These are phyloP conservation scores for Panicum hallii DNA, from an alignment of 202 grass and related monocot species.

Conservation along the genomic window DNA sequence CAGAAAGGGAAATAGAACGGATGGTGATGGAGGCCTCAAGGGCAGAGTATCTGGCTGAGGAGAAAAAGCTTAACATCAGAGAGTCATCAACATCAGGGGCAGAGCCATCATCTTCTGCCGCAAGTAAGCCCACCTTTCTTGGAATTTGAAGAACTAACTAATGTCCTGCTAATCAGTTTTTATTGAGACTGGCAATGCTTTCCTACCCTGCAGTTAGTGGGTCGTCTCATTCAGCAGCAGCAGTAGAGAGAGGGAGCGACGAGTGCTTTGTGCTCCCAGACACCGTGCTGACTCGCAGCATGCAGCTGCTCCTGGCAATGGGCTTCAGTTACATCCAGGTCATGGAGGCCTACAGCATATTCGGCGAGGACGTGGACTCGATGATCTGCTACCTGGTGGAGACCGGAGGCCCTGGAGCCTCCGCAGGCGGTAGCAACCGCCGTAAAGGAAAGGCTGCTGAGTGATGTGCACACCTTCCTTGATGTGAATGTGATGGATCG, in stretches of 20 bases:
- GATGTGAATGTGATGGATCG: background rate
- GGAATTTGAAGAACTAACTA: background rate
- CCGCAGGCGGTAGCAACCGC: slow-evolving; percentile 62
- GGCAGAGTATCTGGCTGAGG: slow-evolving; percentile 78
- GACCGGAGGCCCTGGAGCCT: slow-evolving; percentile 60
- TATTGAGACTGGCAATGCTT: slow-evolving; percentile 37
- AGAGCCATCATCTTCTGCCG: slow-evolving; percentile 91
- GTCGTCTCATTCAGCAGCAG: slow-evolving; percentile 50
- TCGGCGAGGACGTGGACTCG: slow-evolving; percentile 91
- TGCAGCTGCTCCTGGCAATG: slow-evolving; percentile 87
- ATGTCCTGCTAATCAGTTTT: background rate
- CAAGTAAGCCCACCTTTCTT: slow-evolving; percentile 56
- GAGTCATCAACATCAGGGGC: slow-evolving; percentile 84
- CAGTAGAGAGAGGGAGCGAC: slow-evolving; percentile 46
- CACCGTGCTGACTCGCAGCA: slow-evolving; percentile 73
- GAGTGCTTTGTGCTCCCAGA: slow-evolving; percentile 59
- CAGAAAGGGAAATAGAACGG: slow-evolving; percentile 97
- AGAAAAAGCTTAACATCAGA: slow-evolving; percentile 65
- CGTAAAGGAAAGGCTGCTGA: slow-evolving; percentile 95
- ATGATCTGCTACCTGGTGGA: slow-evolving; percentile 97
- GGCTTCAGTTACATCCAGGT: slow-evolving; percentile 95
- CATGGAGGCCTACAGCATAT: slow-evolving; percentile 90
- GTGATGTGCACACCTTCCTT: slow-evolving; percentile 48
- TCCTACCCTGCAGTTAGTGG: slow-evolving; percentile 58
- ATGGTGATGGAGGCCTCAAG: slow-evolving; percentile 99